Conservation (phyloP, 768 basidiomycete species). For the Hygrocybe coccinea region DNA sequence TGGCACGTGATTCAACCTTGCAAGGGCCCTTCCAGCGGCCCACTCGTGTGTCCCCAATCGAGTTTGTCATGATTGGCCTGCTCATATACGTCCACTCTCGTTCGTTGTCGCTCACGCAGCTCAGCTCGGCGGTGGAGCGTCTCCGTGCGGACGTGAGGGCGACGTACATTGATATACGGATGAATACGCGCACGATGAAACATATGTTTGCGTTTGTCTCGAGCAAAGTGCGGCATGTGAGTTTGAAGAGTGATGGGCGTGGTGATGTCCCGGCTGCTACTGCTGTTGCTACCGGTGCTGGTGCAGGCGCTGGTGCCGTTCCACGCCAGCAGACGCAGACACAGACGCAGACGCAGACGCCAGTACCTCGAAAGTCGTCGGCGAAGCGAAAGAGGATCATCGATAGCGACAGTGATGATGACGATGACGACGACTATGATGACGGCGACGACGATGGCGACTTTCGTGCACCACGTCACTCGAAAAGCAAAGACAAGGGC, state of each 20-base stretch:
- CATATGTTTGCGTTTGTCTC: conserved; percentile 51
- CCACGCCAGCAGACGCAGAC: too few species aligned
- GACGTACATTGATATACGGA: conserved; percentile 58
- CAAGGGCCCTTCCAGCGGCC: conserved; percentile 23
- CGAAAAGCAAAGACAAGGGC: too few species aligned
- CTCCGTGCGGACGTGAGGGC: conserved; percentile 32
- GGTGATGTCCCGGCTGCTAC: conserved; percentile 3
- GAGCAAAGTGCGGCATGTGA: conserved; percentile 13
- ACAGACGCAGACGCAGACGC: too few species aligned
- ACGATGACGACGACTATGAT: neutral
- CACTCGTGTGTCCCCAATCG: conserved; percentile 56
- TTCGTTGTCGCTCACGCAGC: conserved; percentile 34
- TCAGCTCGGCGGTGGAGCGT: conserved; percentile 39
- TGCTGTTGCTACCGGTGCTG: neutral
- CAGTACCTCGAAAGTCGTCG: neutral
- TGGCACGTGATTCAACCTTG: conserved; percentile 31
- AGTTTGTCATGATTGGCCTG: conserved; percentile 25
- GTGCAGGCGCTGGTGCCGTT: too few species aligned
- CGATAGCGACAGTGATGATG: neutral
- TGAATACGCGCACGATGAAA: conserved; percentile 54
- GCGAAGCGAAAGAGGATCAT: conserved; percentile 3
- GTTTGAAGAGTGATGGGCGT: conserved; percentile 6
- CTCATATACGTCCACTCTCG: conserved; percentile 36
- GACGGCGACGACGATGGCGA: neutral
- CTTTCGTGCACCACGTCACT: too few species aligned